phyloP scores from a whole-genome alignment of 306 rosid genomes.

The Betula pendula region DNA sequence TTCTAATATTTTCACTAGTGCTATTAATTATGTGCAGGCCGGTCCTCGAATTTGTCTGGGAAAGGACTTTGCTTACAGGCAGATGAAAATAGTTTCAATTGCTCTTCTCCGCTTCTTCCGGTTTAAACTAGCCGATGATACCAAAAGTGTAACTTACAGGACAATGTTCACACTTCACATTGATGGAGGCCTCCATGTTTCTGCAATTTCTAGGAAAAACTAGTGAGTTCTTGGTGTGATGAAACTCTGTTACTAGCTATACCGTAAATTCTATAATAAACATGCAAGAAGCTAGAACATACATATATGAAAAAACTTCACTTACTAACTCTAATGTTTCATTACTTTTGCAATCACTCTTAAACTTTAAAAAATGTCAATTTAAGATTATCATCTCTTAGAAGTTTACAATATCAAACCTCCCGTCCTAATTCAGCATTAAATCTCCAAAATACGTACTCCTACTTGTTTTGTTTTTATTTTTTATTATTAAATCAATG shows the following conservation, averaged over 20 bases:
- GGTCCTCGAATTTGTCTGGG: conserved; percentile 76
- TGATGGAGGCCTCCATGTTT: conserved; percentile 59
- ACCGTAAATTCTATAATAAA: too few species aligned
- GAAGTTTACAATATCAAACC: too few species aligned
- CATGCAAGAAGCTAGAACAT: too few species aligned
- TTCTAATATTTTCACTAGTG: not conserved
- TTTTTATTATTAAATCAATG: too few species aligned
- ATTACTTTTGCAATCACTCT: too few species aligned
- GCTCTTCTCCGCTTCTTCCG: conserved; percentile 57
- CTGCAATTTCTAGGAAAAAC: conserved; percentile 46
- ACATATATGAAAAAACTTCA: too few species aligned
- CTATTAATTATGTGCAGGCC: conserved; percentile 46
- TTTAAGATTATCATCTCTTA: too few species aligned
- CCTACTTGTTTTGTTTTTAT: too few species aligned
- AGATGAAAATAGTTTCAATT: conserved; percentile 70
- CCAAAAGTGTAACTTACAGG: conserved; percentile 42
- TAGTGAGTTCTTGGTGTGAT: not conserved
- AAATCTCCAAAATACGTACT: too few species aligned
- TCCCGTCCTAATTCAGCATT: too few species aligned
- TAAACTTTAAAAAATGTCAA: too few species aligned
- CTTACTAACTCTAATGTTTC: too few species aligned
- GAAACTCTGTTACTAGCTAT: not conserved
- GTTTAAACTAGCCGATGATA: conserved; percentile 54
- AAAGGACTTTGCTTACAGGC: conserved; percentile 74
- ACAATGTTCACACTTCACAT: conserved; percentile 82